Conservation (phyloP, 306 rosid genomes). For the Sicyos baderoa region DNA sequence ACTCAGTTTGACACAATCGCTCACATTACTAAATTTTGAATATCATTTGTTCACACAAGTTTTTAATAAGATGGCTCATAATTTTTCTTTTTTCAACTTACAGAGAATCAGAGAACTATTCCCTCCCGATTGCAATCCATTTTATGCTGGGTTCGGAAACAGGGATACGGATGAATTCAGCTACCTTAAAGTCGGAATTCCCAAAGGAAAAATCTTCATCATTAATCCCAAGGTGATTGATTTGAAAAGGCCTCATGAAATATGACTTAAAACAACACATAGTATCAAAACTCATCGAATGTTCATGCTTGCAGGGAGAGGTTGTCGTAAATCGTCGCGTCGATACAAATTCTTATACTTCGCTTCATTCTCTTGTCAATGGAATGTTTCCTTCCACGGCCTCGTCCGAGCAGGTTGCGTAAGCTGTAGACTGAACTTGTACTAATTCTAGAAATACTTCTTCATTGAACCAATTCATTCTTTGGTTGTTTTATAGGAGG, state of each 20-base stretch:
- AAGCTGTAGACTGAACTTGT: conserved; percentile 19
- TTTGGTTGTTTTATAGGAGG: conserved; percentile 51
- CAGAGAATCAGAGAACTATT: conserved; percentile 78
- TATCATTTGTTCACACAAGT: not conserved
- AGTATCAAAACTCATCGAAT: not conserved
- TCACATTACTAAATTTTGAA: not conserved
- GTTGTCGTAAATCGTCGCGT: conserved; percentile 62
- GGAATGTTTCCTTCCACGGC: conserved; percentile 72
- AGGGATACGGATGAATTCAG: conserved; percentile 93
- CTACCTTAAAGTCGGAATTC: conserved; percentile 91
- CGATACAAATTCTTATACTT: conserved; percentile 66
- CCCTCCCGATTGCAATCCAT: conserved; percentile 83
- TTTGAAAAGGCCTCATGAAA: conserved; percentile 3
- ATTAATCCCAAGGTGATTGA: conserved; percentile 82
- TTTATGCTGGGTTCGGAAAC: conserved; percentile 98
- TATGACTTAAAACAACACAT: conserved; percentile 5
- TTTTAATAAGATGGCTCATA: conserved; percentile 12
- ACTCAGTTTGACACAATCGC: too few species aligned
- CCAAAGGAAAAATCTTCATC: conserved; percentile 81
- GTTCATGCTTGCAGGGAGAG: conserved; percentile 61
- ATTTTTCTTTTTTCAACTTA: conserved; percentile 1
- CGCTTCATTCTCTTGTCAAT: conserved; percentile 80
- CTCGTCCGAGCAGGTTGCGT: conserved; percentile 64
- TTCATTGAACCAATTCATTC: not conserved
- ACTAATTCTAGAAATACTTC: conserved; percentile 18